A percentile compares a stretch with the other conserved stretches of the same genome.
Evolutionary conservation across 345 rosid species (phyloP).

Genomic region (Camelina sativa): DNA sequence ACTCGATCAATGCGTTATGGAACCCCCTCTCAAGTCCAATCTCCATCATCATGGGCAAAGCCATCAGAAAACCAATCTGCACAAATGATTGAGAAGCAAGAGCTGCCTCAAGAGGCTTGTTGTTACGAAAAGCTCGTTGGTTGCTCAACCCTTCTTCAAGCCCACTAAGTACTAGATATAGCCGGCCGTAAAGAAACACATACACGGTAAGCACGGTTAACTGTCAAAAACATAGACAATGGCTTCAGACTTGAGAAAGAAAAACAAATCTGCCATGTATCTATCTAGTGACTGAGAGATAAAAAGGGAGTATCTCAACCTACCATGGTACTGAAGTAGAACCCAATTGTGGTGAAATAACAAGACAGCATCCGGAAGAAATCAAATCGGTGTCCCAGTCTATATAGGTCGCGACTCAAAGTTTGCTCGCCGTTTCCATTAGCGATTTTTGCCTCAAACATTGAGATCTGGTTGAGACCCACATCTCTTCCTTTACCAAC

Average conservation of each 20-base stretch:
- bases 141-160: constrained; percentile 57
- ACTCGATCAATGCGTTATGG: constrained; percentile 61
- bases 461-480: constrained; percentile 86
- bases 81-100: constrained; percentile 74
- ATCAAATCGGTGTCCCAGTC: constrained; percentile 89
- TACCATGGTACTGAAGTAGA: constrained; percentile 92
- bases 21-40: constrained; percentile 77
- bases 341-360: constrained; percentile 86
- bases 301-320: constrained; percentile 11
- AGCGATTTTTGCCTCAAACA: constrained; percentile 92
- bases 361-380: constrained; percentile 91
- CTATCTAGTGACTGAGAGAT: constrained; percentile 1
- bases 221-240: constrained; percentile 46
- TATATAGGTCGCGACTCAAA: constrained; percentile 75
- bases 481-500: constrained; percentile 97
- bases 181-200: constrained; percentile 65
- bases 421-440: constrained; percentile 94
- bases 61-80: constrained; percentile 69
- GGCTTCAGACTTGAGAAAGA: constrained; percentile 19
- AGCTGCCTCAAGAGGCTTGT: constrained; percentile 62
- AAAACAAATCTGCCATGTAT: background rate
- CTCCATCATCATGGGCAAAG: constrained; percentile 79
- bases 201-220: constrained; percentile 64
- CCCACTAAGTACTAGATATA: constrained; percentile 66
- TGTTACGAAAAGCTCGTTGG: constrained; percentile 49